Percentiles rank a stretch among this genome's conserved stretches.
Evolutionary conservation across 2,329 filamentous ascomycete genomes (phyloP).

Genomic region (Apiospora hydei): DNA sequence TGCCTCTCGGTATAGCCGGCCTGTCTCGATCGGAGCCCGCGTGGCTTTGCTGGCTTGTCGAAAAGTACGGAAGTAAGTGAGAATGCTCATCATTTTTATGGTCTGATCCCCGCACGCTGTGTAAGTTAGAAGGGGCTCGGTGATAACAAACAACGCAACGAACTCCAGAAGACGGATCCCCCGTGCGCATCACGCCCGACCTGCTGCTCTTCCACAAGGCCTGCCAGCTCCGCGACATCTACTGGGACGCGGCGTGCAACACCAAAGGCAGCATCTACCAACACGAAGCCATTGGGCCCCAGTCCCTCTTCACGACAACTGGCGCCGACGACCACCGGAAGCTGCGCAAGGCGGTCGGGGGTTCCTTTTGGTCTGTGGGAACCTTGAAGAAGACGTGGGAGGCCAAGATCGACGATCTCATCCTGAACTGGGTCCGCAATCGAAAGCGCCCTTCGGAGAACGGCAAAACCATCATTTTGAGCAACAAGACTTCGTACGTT

Average conservation of each 20-base stretch:
- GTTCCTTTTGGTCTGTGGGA: conserved; percentile 45
- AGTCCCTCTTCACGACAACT: conserved; percentile 40
- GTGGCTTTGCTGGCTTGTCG: conserved; percentile 34
- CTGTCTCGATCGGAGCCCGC: conserved; percentile 32
- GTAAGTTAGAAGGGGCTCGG: too few relatives aligned
- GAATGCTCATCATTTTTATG: background rate
- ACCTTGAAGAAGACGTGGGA: conserved; percentile 49
- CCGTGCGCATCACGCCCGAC: conserved; percentile 47
- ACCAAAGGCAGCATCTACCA: conserved; percentile 44
- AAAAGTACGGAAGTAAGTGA: conserved; percentile 32
- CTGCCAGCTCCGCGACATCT: conserved; percentile 48
- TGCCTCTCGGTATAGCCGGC: conserved; percentile 32
- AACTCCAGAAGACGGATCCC: conserved; percentile 33
- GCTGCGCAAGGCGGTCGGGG: conserved; percentile 46
- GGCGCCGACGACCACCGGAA: conserved; percentile 43
- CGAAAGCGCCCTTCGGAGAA: conserved; percentile 40
- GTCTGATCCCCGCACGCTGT: too few relatives aligned
- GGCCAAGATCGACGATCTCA: conserved; percentile 43
- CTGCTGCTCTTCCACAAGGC: conserved; percentile 46
- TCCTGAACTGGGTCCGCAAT: conserved; percentile 43
- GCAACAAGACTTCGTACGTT: conserved; percentile 44
- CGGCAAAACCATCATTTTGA: conserved; percentile 39
- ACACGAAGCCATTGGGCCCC: conserved; percentile 45
- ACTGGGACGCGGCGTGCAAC: conserved; percentile 47
- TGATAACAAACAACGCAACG: too few relatives aligned